A percentile compares a stretch with the other conserved stretches of the same genome.
Conservation (phyloP, 371 early-diverging fungal genomes). For the Thermomucor indicae-seudaticae region DNA sequence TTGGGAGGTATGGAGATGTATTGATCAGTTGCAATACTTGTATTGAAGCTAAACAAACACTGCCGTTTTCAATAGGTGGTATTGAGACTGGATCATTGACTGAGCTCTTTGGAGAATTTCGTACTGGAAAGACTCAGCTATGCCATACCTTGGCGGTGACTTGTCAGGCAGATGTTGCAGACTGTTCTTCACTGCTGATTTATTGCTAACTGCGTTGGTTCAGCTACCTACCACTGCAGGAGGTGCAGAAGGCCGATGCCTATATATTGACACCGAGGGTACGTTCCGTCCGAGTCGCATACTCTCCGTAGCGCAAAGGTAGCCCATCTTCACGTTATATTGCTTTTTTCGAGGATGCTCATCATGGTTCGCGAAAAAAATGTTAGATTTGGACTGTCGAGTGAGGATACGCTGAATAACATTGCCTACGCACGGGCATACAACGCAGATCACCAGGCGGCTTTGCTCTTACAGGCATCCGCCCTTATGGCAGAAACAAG, state of each 20-base stretch:
- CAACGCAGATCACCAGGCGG: constrained; percentile 96
- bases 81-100: constrained; percentile 99
- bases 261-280: constrained; percentile 99
- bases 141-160: constrained; percentile 99
- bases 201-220: constrained; percentile 8
- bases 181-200: no score
- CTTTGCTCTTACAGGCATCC: constrained; percentile 88
- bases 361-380: neutral
- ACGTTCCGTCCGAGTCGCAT: constrained; percentile 97
- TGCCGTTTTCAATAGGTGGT: constrained; percentile 60
- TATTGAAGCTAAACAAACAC: neutral
- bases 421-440: constrained; percentile 97
- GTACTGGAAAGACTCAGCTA: constrained; percentile 99
- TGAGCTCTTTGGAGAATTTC: constrained; percentile 99
- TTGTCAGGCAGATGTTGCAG: constrained; percentile 76
- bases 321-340: neutral
- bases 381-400: constrained; percentile 69
- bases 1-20: constrained; percentile 67
- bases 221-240: constrained; percentile 82
- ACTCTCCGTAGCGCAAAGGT: constrained; percentile 84
- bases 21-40: neutral
- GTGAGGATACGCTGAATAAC: constrained; percentile 91
- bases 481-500: constrained; percentile 95
- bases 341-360: neutral
- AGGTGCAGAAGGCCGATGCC: constrained; percentile 95